Base-by-base conservation (phyloP, 305 asterid species). In the Rubia peregrina region DNA sequence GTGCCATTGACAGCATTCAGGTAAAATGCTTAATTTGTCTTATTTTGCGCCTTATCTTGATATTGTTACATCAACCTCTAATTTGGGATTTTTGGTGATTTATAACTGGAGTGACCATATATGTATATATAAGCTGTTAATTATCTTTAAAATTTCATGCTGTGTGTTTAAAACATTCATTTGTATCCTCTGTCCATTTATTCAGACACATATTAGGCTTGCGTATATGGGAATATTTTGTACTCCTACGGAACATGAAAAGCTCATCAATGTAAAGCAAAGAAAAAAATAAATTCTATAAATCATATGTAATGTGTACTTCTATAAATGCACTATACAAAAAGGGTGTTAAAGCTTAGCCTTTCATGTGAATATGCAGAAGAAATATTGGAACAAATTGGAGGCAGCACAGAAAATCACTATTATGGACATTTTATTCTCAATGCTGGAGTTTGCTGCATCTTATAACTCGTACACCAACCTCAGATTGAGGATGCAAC, bases 1-100 rank as follows among this genome's bases (percentile, higher is more conserved):
- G 94, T 76, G 96, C 89, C 81, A 86, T 95, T 76, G 97, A 95
- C 70, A 82, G 92, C 83, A 95, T 95, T 80, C 99, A 95, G 97
- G 99, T 95, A 84, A 36, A 68, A 40, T 73, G 66, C 70, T 70
- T 40, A 46, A 6, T 30, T 56, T 56, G 6, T 68, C 77, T 61
- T 40, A 70, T 76, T 62, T 67, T 66, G 70, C 71, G 30, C 51
- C n/a, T 43, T 33, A n/a, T 26, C 76, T n/a, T 22, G 48, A 12
- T 36, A 7, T 40, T 41, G 21, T 55, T 12, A 40, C 43, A 42
- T 41, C 43, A 33, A 12, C 56, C 55, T 43, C 11, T 22, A 53
- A 26, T 61, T 17, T 17, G 3, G 5, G 26, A 36, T n/a, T 46
- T 22, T 14, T 46, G 46, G 12, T 48, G 10, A 14, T 66, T 43